Evolutionary conservation across 306 rosid genomes (phyloP).

Genomic region (Adenanthera pavonina): DNA sequence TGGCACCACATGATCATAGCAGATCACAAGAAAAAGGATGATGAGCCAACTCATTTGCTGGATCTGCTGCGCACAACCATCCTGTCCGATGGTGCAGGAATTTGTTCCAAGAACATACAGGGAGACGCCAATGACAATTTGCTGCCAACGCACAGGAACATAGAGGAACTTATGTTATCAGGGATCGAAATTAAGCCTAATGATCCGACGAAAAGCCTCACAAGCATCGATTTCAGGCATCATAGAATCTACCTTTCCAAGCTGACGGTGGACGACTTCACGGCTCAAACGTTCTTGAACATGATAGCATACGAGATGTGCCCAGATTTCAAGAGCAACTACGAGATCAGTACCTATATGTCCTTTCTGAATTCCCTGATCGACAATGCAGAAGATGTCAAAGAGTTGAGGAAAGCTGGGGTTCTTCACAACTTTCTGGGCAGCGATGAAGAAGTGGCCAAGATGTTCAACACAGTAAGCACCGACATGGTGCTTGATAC

Average conservation of each 20-base stretch:
- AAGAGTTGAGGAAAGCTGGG: neutral
- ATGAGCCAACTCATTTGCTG: neutral
- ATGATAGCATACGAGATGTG: neutral
- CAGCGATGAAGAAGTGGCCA: neutral
- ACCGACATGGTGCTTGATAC: neutral
- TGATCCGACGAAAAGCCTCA: neutral
- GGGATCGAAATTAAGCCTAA: neutral
- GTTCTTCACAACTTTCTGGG: neutral
- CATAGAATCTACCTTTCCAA: neutral
- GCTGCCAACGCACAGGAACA: neutral
- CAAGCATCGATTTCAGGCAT: neutral
- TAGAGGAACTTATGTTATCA: neutral
- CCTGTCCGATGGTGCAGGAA: too few species aligned
- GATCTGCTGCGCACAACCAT: too few species aligned
- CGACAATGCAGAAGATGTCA: neutral
- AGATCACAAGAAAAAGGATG: too few species aligned
- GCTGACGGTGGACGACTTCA: neutral
- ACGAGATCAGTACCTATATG: neutral
- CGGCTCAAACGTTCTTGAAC: neutral
- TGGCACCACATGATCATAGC: neutral
- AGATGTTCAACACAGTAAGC: neutral
- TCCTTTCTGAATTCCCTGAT: neutral
- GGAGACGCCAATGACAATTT: too few species aligned
- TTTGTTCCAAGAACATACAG: too few species aligned
- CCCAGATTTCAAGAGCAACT: neutral